Evolutionary conservation across 257 asterid genomes (phyloP), one percentile per base, ranked within the genome.

Genomic region (Nemophila menziesii): DNA sequence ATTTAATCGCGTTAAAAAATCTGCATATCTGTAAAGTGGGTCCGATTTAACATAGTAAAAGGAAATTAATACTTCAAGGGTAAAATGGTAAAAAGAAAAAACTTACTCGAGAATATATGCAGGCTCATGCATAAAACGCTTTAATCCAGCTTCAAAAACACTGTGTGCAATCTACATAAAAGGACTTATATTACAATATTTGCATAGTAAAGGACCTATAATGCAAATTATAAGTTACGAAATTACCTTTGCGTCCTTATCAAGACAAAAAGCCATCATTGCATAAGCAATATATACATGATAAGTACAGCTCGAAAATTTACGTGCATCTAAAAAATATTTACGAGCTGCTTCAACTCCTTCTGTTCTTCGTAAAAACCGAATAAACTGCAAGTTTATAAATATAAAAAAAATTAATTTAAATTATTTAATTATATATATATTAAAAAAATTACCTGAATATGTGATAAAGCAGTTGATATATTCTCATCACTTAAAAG

Each of bases 281-380:
- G 98, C 98, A 58, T 90, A 82, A 61, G 98, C 98, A 61, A 90
- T 94, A 69, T 72, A 90, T 24, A 90, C 87, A 70, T 90, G 98
- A 77, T 85, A 90, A 39, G 89, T 85, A 84, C 98, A 90, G 48
- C 66, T 79, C 24, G 96, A 94, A 50, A 87, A 90, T 67, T 90
- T 85, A 33, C 85, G 86, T 43, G 96, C 90, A 63, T 90, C 96
- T 56, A 85, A 56, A 48, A 90, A 90, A 74, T 74, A 77, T 63
- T 68, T 85, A 38, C 94, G 96, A 57, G 98, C 94, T 43, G 93
- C 94, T 65, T 85, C 98, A 54, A 72, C 81, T 56, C 98, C 98
- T 69, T 90, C 98, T 10, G 85, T 90, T 68, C 98, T 76, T 65
- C 96, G 78, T 67, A 90, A 52, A 60, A 90, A 85, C 51, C 96